These are phyloP conservation scores for Solanum pinnatisectum DNA, from an alignment of 257 asterid genomes.

Conservation along the genomic window DNA sequence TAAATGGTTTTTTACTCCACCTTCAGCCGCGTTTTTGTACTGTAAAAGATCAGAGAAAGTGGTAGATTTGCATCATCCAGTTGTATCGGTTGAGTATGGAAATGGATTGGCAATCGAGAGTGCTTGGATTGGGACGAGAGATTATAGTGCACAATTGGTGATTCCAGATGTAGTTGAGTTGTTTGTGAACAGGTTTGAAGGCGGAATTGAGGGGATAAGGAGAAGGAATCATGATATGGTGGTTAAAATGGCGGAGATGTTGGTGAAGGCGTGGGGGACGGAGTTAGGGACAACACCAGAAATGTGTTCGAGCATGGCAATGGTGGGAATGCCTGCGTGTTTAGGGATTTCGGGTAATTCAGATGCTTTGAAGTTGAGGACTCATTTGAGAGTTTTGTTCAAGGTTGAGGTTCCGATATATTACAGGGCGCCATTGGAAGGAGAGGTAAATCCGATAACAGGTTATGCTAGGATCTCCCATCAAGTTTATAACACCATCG, in stretches of 20 bases:
- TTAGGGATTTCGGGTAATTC: slow-evolving; percentile 44
- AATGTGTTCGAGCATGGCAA: slow-evolving; percentile 85
- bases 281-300: slow-evolving; percentile 57
- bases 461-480: slow-evolving; percentile 90
- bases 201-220: slow-evolving; percentile 73
- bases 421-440: slow-evolving; percentile 40
- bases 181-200: slow-evolving; percentile 57
- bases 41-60: slow-evolving; percentile 45
- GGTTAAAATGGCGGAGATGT: slow-evolving; percentile 35
- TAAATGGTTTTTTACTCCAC: slow-evolving; percentile 83
- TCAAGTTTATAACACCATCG: slow-evolving; percentile 70
- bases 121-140: slow-evolving; percentile 83
- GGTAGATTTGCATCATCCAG: slow-evolving; percentile 59
- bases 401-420: slow-evolving; percentile 79
- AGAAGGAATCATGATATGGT: slow-evolving; percentile 47
- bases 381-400: slow-evolving; percentile 50
- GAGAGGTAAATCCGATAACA: slow-evolving; percentile 33
- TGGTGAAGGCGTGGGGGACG: slow-evolving; percentile 60
- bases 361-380: slow-evolving; percentile 53
- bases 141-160: slow-evolving; percentile 74
- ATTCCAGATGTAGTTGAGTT: slow-evolving; percentile 53
- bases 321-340: slow-evolving; percentile 77
- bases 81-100: slow-evolving; percentile 71
- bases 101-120: slow-evolving; percentile 71
- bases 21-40: slow-evolving; percentile 60